Conservation (phyloP, 2,329 filamentous ascomycete species). For the Nemania serpens region DNA sequence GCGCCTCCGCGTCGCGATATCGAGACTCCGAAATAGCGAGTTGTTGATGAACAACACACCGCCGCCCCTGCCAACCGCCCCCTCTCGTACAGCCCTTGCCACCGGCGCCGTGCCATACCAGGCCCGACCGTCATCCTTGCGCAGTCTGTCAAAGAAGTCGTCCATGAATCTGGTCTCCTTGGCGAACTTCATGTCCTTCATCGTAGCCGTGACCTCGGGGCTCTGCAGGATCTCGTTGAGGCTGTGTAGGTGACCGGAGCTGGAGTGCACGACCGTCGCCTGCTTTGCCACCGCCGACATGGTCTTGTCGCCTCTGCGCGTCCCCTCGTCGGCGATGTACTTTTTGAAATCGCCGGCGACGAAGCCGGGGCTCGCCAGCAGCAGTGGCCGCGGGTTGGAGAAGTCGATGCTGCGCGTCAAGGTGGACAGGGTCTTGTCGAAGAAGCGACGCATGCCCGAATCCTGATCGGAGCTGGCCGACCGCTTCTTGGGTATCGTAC, state of each 20-base stretch:
- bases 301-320: conserved; percentile 67
- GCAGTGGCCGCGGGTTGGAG: conserved; percentile 67
- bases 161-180: conserved; percentile 86
- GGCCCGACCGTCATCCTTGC: conserved; percentile 83
- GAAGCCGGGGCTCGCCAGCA: conserved; percentile 90
- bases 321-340: conserved; percentile 67
- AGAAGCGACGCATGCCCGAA: conserved; percentile 78
- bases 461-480: conserved; percentile 67
- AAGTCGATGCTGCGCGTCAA: conserved; percentile 81
- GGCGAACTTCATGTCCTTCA: conserved; percentile 87
- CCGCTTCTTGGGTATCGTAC: conserved; percentile 69
- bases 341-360: conserved; percentile 79
- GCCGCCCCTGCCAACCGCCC: conserved; percentile 85
- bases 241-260: conserved; percentile 83
- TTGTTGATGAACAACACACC: conserved; percentile 88
- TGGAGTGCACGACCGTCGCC: conserved; percentile 78
- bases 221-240: conserved; percentile 86
- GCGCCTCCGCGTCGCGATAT: conserved; percentile 73
- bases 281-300: conserved; percentile 66
- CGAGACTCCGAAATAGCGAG: conserved; percentile 80
- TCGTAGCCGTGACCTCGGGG: conserved; percentile 73
- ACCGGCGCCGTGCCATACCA: conserved; percentile 90
- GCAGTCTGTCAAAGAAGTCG: conserved; percentile 75
- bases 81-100: conserved; percentile 79
- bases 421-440: conserved; percentile 73